Percentiles rank a stretch among this genome's conserved stretches.
phyloP scores from a whole-genome alignment of 495 filamentous ascomycete species.

The Xylaria telfairii region DNA sequence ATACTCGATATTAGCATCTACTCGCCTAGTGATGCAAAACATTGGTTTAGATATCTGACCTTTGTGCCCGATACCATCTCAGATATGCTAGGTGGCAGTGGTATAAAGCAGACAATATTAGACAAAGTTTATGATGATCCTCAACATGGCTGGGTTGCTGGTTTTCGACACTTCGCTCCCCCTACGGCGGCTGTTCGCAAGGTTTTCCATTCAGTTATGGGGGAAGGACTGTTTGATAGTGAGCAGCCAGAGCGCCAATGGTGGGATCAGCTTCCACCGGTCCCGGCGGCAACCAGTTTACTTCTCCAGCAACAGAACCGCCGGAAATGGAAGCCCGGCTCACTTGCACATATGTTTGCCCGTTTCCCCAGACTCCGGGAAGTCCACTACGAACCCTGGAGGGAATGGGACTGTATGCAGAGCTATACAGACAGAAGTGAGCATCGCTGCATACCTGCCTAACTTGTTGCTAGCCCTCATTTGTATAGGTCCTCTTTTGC shows the following conservation, averaged over 20 bases:
- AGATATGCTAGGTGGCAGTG: conserved; percentile 22
- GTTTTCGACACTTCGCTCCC: conserved; percentile 37
- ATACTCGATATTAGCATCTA: conserved; percentile 49
- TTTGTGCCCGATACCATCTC: conserved; percentile 38
- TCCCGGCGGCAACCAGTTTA: conserved; percentile 40
- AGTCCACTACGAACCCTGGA: conserved; percentile 45
- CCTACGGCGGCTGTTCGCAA: conserved; percentile 30
- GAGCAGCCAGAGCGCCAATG: conserved; percentile 34
- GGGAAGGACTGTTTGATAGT: conserved; percentile 36
- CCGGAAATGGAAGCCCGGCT: conserved; percentile 40
- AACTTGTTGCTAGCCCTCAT: conserved; percentile 17
- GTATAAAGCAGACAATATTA: conserved; percentile 32
- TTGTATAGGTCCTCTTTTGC: conserved; percentile 21
- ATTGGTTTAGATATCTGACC: conserved; percentile 45
- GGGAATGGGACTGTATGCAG: conserved; percentile 36
- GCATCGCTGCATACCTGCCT: conserved; percentile 24
- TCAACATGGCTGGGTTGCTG: conserved; percentile 39
- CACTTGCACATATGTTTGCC: conserved; percentile 41
- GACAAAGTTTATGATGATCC: conserved; percentile 33
- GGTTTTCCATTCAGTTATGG: conserved; percentile 36
- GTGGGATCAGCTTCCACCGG: conserved; percentile 42
- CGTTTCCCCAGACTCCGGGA: conserved; percentile 43
- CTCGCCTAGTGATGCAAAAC: conserved; percentile 46
- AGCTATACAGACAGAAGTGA: conserved; percentile 35
- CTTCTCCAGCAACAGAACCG: conserved; percentile 45